phyloP scores from a whole-genome alignment of 805 yeast species.

The Kazachstania psychrophila region DNA sequence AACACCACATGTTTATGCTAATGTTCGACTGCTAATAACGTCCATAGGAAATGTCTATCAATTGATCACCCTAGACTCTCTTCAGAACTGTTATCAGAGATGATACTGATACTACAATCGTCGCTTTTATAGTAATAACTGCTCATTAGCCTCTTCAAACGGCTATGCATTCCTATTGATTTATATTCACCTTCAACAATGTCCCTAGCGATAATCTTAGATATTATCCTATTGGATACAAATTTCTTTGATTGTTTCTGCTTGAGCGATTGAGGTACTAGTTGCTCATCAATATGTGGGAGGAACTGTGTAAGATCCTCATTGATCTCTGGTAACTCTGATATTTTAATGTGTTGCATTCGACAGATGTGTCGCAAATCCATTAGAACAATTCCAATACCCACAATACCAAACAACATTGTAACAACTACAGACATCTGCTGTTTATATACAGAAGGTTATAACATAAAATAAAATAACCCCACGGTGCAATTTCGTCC shows the following conservation, averaged over 20 bases:
- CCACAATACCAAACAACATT: too few relatives aligned
- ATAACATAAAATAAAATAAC: too few relatives aligned
- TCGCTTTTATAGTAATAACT: constrained; percentile 1
- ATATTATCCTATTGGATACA: not conserved
- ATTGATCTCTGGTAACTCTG: constrained; percentile 1
- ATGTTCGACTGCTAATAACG: too few relatives aligned
- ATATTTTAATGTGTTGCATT: constrained; percentile 2
- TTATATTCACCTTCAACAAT: not conserved
- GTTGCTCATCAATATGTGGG: constrained; percentile 1
- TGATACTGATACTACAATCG: too few relatives aligned
- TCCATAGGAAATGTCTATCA: too few relatives aligned
- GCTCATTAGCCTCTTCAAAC: not conserved
- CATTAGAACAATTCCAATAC: not conserved
- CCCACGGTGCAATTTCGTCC: too few relatives aligned
- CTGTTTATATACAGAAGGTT: too few relatives aligned
- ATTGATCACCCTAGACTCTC: too few relatives aligned
- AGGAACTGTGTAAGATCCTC: not conserved
- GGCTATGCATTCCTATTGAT: not conserved
- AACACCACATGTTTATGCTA: too few relatives aligned
- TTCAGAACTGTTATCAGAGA: too few relatives aligned
- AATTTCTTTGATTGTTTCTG: not conserved
- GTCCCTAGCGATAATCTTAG: not conserved
- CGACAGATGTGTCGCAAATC: not conserved
- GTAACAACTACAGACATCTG: too few relatives aligned
- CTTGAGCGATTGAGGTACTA: not conserved